A percentile compares a stretch with the other conserved stretches of the same genome.
Evolutionary conservation across 78 protist genomes (phyloP).

Genomic region (Dictyostelium citrinum): DNA sequence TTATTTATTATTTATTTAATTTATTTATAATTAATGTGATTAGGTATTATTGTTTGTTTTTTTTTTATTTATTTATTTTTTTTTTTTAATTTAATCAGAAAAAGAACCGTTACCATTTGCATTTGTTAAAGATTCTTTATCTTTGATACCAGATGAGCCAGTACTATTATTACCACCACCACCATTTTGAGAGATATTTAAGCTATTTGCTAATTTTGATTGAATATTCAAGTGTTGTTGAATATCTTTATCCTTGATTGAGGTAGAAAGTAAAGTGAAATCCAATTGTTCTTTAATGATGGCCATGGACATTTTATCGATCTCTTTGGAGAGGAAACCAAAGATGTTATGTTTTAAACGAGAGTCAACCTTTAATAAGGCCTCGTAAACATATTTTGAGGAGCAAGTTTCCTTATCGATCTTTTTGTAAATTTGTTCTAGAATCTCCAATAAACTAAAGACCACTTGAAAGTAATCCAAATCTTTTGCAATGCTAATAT

Average conservation of each 20-base stretch:
- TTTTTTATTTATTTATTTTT: not conserved
- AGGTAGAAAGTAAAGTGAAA: slow-evolving; percentile 24
- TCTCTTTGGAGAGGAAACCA: slow-evolving; percentile 69
- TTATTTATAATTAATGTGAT: not conserved
- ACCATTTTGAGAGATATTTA: not conserved
- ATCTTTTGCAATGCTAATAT: slow-evolving; percentile 65
- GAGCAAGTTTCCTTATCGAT: slow-evolving; percentile 69
- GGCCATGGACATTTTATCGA: slow-evolving; percentile 45
- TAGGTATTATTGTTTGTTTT: not conserved
- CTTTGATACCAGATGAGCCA: not conserved
- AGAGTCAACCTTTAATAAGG: slow-evolving; percentile 34
- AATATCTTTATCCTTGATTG: slow-evolving; percentile 51
- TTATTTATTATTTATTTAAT: not conserved
- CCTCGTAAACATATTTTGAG: slow-evolving; percentile 58
- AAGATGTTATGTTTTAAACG: slow-evolving; percentile 59
- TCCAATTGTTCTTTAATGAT: slow-evolving; percentile 60
- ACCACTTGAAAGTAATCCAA: slow-evolving; percentile 69
- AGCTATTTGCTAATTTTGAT: slow-evolving; percentile 45
- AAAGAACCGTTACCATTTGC: not conserved
- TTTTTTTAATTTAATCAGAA: not conserved
- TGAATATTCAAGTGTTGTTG: slow-evolving; percentile 45
- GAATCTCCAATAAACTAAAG: slow-evolving; percentile 38
- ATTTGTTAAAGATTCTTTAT: not conserved
- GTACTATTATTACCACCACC: not conserved
- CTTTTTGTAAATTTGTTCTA: slow-evolving; percentile 64